These are phyloP conservation scores for Pichia sp. DNA, from an alignment of 1,139 yeast genomes.

Conservation along the genomic window DNA sequence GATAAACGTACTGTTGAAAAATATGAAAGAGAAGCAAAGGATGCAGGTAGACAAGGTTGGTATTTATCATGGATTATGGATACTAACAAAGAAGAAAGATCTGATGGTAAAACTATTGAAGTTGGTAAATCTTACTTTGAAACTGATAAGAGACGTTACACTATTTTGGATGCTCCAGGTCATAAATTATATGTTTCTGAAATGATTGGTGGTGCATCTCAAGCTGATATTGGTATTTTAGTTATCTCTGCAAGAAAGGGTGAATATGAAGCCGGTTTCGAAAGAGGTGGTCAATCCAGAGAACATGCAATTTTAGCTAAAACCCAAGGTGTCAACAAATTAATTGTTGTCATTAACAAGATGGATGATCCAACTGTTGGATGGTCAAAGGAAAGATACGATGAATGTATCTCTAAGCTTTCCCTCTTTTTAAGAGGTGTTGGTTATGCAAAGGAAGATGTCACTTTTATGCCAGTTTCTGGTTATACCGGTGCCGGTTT, in stretches of 20 bases:
- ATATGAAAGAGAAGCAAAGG: slow-evolving; percentile 97
- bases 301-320: slow-evolving; percentile 97
- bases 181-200: slow-evolving; percentile 98
- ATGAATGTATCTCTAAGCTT: slow-evolving; percentile 86
- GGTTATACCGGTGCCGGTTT: slow-evolving; percentile 97
- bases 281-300: slow-evolving; percentile 98
- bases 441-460: slow-evolving; percentile 84
- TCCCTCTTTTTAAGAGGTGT: slow-evolving; percentile 75
- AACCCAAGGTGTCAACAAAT: slow-evolving; percentile 94
- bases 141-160: slow-evolving; percentile 95
- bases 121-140: slow-evolving; percentile 97
- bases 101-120: slow-evolving; percentile 97
- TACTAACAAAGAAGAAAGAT: slow-evolving; percentile 97
- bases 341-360: slow-evolving; percentile 91
- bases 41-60: slow-evolving; percentile 99
- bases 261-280: slow-evolving; percentile 98
- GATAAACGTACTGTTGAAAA: slow-evolving; percentile 99
- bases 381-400: slow-evolving; percentile 95
- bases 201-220: slow-evolving; percentile 99
- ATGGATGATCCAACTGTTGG: slow-evolving; percentile 97
- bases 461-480: slow-evolving; percentile 91
- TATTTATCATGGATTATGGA: slow-evolving; percentile 99
- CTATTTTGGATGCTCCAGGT: slow-evolving; percentile 98
- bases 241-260: slow-evolving; percentile 98
- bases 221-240: slow-evolving; percentile 95